These are phyloP conservation scores for Balakata baccata DNA, from an alignment of 345 rosid genomes.

Conservation along the genomic window DNA sequence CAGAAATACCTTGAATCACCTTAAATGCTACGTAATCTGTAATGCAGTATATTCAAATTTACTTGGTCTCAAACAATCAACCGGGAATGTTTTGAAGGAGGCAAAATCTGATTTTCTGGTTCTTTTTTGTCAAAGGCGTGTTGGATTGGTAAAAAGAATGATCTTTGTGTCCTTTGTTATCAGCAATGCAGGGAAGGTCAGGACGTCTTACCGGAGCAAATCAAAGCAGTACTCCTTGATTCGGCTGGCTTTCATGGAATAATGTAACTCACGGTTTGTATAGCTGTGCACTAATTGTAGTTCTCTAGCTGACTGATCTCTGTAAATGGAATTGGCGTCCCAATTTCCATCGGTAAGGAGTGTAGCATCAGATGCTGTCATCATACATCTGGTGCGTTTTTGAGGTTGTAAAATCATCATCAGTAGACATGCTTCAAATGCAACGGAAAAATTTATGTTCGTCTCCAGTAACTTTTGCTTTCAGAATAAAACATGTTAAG, in stretches of 20 bases:
- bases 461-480: slow-evolving; percentile 18
- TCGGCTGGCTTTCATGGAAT: slow-evolving; percentile 71
- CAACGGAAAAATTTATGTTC: slow-evolving; percentile 11
- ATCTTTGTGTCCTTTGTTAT: slow-evolving; percentile 9
- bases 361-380: not conserved
- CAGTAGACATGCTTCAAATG: slow-evolving; percentile 9
- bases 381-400: not conserved
- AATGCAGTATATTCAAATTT: too few species aligned
- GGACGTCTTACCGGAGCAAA: slow-evolving; percentile 78
- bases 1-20: too few species aligned
- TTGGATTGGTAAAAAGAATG: not conserved
- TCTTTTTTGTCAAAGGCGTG: not conserved
- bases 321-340: slow-evolving; percentile 19
- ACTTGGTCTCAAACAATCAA: too few species aligned
- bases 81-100: not conserved
- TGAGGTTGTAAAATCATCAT: slow-evolving; percentile 11
- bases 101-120: not conserved
- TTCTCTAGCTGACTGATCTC: slow-evolving; percentile 13
- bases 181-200: slow-evolving; percentile 95
- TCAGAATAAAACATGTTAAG: not conserved
- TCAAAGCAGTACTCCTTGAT: slow-evolving; percentile 85
- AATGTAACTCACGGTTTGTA: slow-evolving; percentile 15
- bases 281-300: slow-evolving; percentile 26
- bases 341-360: slow-evolving; percentile 1
- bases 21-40: too few species aligned